Conservation (phyloP, 306 rosid species). For the Parietaria judaica region DNA sequence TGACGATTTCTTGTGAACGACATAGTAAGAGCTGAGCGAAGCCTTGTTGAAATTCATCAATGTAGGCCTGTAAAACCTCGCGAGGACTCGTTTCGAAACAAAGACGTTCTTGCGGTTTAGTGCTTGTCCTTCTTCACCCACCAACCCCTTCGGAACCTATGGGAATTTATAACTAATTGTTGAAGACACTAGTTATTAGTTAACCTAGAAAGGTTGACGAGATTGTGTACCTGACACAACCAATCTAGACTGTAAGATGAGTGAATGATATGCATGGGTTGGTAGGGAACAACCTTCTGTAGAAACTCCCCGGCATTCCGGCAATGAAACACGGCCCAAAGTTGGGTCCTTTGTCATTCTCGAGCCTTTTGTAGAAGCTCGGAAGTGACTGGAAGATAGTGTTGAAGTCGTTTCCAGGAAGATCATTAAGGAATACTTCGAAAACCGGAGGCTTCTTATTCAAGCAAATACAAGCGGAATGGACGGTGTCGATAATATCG, state of each 20-base stretch:
- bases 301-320: conserved; percentile 44
- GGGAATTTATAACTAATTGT: neutral
- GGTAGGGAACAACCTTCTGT: conserved; percentile 42
- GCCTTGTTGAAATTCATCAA: conserved; percentile 29
- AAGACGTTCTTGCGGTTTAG: conserved; percentile 19
- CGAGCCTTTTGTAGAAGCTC: conserved; percentile 13
- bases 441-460: neutral
- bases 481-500: conserved; percentile 6
- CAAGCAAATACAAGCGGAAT: neutral
- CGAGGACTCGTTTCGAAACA: conserved; percentile 18
- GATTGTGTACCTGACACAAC: conserved; percentile 27
- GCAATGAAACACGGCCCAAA: conserved; percentile 29
- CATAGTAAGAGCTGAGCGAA: conserved; percentile 27
- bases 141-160: conserved; percentile 28
- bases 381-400: conserved; percentile 30
- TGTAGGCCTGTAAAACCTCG: conserved; percentile 19
- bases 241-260: conserved; percentile 39
- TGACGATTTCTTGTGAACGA: conserved; percentile 31
- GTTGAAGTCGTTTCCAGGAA: conserved; percentile 47
- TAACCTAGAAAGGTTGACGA: too few relatives aligned
- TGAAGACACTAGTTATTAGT: too few relatives aligned
- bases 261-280: conserved; percentile 32
- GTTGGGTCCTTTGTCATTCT: neutral
- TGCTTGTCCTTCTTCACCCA: conserved; percentile 1
- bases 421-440: conserved; percentile 38